Base-by-base conservation (phyloP, 805 yeast genomes). In the Hyphopichia homilentoma region DNA sequence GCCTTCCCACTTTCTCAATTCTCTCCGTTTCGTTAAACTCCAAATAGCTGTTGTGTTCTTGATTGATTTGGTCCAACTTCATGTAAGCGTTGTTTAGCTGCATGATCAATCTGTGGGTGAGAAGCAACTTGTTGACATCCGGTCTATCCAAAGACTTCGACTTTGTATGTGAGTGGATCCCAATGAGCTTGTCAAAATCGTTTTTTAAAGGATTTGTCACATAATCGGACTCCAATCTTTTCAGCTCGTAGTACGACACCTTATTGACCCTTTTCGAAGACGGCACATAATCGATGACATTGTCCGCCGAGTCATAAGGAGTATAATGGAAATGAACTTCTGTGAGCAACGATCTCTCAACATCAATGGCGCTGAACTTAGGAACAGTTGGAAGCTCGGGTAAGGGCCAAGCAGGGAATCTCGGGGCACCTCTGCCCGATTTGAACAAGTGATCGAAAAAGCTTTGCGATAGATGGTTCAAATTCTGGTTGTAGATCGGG, bases 311-410 rank as follows among this genome's bases (percentile, higher is more conserved):
- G 33, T 73, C 75, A 39, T 74, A 73, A 24, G 76, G 70, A 6
- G 70, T 65, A 35, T 64, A 74, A 38, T 73, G 79, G 51, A 75
- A 82, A 33, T 72, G 76, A 3, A 84, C 90, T 50, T 84, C 94
- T 1, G 86, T 79, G 30, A 84, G 57, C 35, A 84, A 57, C 0
- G 93, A 81, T 45, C 75, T 72, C 50, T 88, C 96, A 14, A 88
- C 95, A 53, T 88, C 96, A 41, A 65, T 63, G 1, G 89, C 70
- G 3, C 73, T 72, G 47, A 76, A 87, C 25, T 67, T 65, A 2
- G 81, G 78, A 4, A 87, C 75, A 2, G 66, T 51, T 2, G 86
- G 73, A 40, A 84, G 61, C 29, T 82, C 85, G 0, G 95, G 93
- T 26, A 88, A 60, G 3, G 89, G 90, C 95, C 95, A 88, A 5